Evolutionary conservation across 2,329 filamentous ascomycete species (phyloP), one percentile per base, ranked within the genome.

Genomic region (Diaporthe citriasiana): DNA sequence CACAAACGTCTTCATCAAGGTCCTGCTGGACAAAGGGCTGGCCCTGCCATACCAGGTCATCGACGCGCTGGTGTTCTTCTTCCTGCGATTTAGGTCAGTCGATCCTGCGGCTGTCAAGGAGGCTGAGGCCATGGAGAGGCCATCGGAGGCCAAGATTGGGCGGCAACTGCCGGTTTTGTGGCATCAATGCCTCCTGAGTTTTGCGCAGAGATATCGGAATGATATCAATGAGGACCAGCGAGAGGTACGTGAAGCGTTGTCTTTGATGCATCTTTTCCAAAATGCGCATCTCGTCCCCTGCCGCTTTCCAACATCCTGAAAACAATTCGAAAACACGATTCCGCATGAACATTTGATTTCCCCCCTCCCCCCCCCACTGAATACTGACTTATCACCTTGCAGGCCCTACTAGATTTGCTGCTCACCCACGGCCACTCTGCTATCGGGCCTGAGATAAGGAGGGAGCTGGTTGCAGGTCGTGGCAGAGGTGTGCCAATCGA

Each of bases 141-240:
- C 13, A 84, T 82, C 82, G 84, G 74, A 79, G 25, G 74, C 77
- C 83, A 22, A 80, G 83, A 42, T 83, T 79, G 73, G 83, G 76
- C 73, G 84, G 83, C 25, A 86, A 86, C n/a, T 98, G 77, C 97
- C 97, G 0, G 95, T 99, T 10, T 91, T 99, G 72, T 99, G 96
- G 95, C 97, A 99, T 83, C 96, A 98, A 85, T 95, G 93, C 78
- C 87, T 99, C 40, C 85, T 99, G 71, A 93, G 94, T 2, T 99
- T 99, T 84, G 95, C 97, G 35, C 94, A 98, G 84, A 89, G 96
- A 73, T 99, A 98, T 85, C 92, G 95, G 80, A 97, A 98, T 78
- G 96, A 98, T 82, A 96, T 98, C 78, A 98, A 95, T 1, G 95
- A 98, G 82, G 95, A 98, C 78, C 95, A 98, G 86, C 89, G 95